phyloP scores from a whole-genome alignment of 2,329 filamentous ascomycete species.

The Fusarium zealandicum region DNA sequence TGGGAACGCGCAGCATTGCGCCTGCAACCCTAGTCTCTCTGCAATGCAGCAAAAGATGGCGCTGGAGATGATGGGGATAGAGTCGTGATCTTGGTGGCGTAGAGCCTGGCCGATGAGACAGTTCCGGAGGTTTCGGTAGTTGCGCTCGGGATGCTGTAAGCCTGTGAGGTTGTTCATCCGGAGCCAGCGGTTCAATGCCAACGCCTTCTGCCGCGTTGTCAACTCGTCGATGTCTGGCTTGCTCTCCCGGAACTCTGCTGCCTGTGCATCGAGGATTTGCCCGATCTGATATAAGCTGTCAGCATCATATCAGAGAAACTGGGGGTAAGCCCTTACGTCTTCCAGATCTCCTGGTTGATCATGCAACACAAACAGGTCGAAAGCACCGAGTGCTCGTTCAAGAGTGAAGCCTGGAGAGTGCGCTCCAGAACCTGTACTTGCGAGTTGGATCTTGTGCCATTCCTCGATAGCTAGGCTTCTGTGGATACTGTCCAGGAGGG shows the following conservation, averaged over 20 bases:
- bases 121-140: conserved; percentile 83
- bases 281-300: conserved; percentile 57
- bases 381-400: conserved; percentile 79
- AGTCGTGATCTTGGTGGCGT: conserved; percentile 74
- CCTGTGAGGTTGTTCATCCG: conserved; percentile 73
- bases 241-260: conserved; percentile 60
- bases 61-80: conserved; percentile 84
- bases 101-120: conserved; percentile 87
- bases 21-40: conserved; percentile 74
- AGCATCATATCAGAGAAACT: conserved; percentile 6
- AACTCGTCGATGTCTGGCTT: conserved; percentile 61
- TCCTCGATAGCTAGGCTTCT: conserved; percentile 78
- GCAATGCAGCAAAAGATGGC: conserved; percentile 87
- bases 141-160: conserved; percentile 65
- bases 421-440: conserved; percentile 20
- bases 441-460: conserved; percentile 63
- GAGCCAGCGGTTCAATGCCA: conserved; percentile 73
- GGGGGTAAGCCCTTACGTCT: conserved; percentile 59
- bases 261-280: conserved; percentile 69
- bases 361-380: conserved; percentile 87
- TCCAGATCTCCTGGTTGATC: conserved; percentile 76
- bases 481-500: conserved; percentile 80
- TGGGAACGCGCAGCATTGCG: conserved; percentile 81
- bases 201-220: conserved; percentile 71
- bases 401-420: conserved; percentile 57